Base-by-base conservation (phyloP, 306 rosid genomes). In the Quercus alba region DNA sequence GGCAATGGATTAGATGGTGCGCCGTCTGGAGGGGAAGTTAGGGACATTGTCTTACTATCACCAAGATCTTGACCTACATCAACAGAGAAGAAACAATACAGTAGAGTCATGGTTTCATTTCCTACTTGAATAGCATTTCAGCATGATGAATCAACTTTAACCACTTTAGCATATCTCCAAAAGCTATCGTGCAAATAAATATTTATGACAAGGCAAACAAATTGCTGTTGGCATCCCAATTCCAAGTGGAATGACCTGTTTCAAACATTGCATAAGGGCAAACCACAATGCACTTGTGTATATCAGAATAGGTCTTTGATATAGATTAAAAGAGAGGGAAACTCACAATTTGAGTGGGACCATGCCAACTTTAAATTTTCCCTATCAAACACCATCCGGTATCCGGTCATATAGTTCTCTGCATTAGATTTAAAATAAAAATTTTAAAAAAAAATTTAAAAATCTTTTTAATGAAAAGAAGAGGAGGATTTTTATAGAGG, bases 351-450 rank as follows among this genome's bases (percentile, higher is more conserved):
- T 70, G 99, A 93, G 70, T 6, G 83, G 21, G 97, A 94, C 99
- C 99, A 94, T 33, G 91, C 90, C 51, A 94, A 84, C 90, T 89
- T 93, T 86, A 91, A 74, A 76, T 83, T 84, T 63, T 90, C 95
- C 81, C 97, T 83, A 85, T 94, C 95, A 83, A 92, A 94, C 68
- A 94, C 98, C 84, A 87, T 84, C 78, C 95, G 87, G 78, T 94
- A 91, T 81, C 97, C 98, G 0, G 74, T 88, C 97, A 94, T 89
- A 87, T 85, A 94, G 89, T 94, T 92, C 84, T 94, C 98, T 94
- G 95, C 91, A 85, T 51, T 68, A 76, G 12, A 73, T 52, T 63
- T 33, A 13, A 4, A 52, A 57, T 21, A 44, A 26, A 26, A 25
- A 25, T 25, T 25, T 25, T 0, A 26, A 26, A 25, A 25, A 25